phyloP scores from a whole-genome alignment of 2,329 filamentous ascomycete genomes.

The Zasmidium citrigriseum region DNA sequence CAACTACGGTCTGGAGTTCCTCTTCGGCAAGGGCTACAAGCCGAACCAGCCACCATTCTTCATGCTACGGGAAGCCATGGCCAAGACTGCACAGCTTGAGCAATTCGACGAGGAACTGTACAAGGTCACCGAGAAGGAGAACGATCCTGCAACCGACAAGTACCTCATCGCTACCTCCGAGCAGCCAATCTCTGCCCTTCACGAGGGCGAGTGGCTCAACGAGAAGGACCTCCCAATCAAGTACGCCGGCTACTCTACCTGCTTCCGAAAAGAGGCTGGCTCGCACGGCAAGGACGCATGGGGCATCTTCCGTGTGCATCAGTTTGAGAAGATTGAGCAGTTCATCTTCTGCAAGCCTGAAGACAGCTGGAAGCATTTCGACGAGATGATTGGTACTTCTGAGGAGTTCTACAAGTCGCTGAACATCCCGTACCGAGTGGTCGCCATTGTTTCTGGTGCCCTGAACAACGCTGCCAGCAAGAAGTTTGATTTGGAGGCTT shows the following conservation, averaged over 20 bases:
- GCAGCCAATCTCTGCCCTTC: conserved; percentile 84
- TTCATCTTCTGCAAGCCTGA: conserved; percentile 82
- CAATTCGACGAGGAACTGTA: conserved; percentile 98
- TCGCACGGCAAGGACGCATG: conserved; percentile 90
- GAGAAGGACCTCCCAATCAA: conserved; percentile 85
- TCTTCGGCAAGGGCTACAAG: conserved; percentile 67
- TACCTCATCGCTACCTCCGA: conserved; percentile 82
- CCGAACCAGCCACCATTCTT: conserved; percentile 78
- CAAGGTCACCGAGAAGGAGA: conserved; percentile 84
- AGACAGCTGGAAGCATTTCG: conserved; percentile 89
- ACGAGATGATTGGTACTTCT: conserved; percentile 85
- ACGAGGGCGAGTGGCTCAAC: conserved; percentile 91
- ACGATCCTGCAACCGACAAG: conserved; percentile 81
- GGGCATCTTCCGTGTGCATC: conserved; percentile 97
- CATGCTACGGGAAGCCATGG: conserved; percentile 95
- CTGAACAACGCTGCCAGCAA: conserved; percentile 87
- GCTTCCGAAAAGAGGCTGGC: conserved; percentile 93
- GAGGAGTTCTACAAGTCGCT: conserved; percentile 96
- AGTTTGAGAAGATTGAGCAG: conserved; percentile 93
- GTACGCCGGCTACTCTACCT: conserved; percentile 85
- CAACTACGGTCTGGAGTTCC: conserved; percentile 92
- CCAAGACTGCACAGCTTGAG: conserved; percentile 94
- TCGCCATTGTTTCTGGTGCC: conserved; percentile 93
- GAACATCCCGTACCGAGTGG: conserved; percentile 84
- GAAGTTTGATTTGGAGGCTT: conserved; percentile 95